A percentile compares a stretch with the other conserved stretches of the same genome.
Evolutionary conservation across 2,329 filamentous ascomycete genomes (phyloP).

Genomic region (Aureobasidium sp.): DNA sequence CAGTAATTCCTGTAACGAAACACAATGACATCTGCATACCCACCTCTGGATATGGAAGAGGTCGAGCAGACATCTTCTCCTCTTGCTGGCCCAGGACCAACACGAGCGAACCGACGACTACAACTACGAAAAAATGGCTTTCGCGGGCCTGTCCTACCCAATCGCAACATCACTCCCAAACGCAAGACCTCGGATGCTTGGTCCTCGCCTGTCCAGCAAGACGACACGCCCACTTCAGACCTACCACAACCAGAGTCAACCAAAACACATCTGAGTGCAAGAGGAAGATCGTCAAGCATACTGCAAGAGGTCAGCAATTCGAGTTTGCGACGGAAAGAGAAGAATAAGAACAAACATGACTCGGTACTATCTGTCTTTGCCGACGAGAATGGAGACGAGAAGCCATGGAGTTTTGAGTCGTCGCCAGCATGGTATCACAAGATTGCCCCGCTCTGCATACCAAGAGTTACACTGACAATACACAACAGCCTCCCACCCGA

Average conservation of each 20-base stretch:
- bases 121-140: constrained; percentile 32
- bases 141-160: constrained; percentile 25
- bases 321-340: constrained; percentile 19
- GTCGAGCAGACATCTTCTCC: neutral
- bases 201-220: constrained; percentile 15
- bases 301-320: constrained; percentile 20
- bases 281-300: constrained; percentile 15
- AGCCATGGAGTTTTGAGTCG: constrained; percentile 13
- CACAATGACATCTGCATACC: neutral
- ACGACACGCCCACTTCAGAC: constrained; percentile 22
- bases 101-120: constrained; percentile 25
- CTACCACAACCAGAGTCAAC: constrained; percentile 16
- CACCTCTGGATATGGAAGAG: neutral
- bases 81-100: constrained; percentile 20
- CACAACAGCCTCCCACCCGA: constrained; percentile 15
- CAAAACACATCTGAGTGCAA: neutral
- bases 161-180: constrained; percentile 29
- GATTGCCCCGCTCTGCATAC: constrained; percentile 13
- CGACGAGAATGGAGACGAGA: constrained; percentile 25
- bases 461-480: constrained; percentile 15
- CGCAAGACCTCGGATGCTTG: constrained; percentile 19
- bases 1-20: neutral
- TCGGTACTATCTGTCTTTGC: constrained; percentile 20
- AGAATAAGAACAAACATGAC: constrained; percentile 18
- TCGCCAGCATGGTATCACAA: constrained; percentile 16